Conservation (phyloP, 768 basidiomycete species). For the Mycena galopus region DNA sequence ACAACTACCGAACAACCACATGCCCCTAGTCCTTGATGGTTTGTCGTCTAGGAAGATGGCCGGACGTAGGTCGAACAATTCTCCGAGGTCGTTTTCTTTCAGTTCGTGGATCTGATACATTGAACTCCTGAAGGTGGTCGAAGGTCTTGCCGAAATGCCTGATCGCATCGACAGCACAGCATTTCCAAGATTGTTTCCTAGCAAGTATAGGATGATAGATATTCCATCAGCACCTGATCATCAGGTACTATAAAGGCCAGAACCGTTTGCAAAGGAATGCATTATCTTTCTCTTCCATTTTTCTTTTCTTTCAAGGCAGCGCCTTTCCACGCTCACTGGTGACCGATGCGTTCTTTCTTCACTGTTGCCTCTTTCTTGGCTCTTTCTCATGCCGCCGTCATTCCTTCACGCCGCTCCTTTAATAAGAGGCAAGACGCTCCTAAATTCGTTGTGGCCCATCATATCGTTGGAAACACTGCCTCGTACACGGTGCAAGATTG, state of each 20-base stretch:
- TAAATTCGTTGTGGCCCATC: constrained; percentile 63
- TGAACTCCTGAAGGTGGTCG: background rate
- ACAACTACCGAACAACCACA: too few relatives aligned
- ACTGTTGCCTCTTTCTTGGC: constrained; percentile 33
- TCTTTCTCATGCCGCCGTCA: constrained; percentile 30
- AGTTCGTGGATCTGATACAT: too few relatives aligned
- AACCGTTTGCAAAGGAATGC: background rate
- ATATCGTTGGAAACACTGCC: constrained; percentile 60
- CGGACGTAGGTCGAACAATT: background rate
- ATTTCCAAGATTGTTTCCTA: too few relatives aligned
- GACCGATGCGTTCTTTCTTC: constrained; percentile 28
- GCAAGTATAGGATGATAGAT: too few relatives aligned
- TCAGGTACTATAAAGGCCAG: background rate
- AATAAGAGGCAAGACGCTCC: constrained; percentile 31
- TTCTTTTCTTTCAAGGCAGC: constrained; percentile 17
- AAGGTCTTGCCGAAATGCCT: background rate
- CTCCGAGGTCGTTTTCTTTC: background rate
- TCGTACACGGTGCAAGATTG: constrained; percentile 66
- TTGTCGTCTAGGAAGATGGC: too few relatives aligned
- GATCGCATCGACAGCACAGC: too few relatives aligned
- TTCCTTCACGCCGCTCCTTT: constrained; percentile 32
- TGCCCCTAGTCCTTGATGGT: too few relatives aligned
- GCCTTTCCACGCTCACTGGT: constrained; percentile 19
- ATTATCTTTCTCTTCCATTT: background rate
- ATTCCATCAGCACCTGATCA: background rate